Conservation (phyloP, 78 protist genomes). For the Chrysochromulina parva region DNA sequence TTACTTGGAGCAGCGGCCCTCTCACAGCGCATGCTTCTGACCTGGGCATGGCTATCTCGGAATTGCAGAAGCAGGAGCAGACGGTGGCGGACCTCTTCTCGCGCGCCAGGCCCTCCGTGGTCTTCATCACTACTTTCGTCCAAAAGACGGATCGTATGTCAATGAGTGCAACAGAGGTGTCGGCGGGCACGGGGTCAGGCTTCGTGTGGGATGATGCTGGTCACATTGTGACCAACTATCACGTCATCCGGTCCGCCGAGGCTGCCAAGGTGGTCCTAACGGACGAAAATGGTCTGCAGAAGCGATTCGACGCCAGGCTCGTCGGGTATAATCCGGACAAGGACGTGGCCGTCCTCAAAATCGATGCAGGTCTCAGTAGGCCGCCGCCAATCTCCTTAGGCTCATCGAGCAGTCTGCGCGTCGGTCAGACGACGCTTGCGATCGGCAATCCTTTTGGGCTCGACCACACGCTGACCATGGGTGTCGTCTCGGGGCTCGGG, state of each 20-base stretch:
- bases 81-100: background rate
- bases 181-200: background rate
- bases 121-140: background rate
- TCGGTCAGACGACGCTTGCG: slow-evolving; percentile 11
- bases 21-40: background rate
- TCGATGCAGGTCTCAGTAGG: background rate
- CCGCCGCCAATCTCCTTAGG: background rate
- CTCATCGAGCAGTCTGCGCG: background rate
- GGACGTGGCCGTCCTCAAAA: slow-evolving; percentile 42
- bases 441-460: slow-evolving; percentile 43
- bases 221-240: slow-evolving; percentile 7
- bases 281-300: background rate
- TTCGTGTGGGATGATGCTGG: background rate
- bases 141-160: background rate
- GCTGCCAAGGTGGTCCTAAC: slow-evolving; percentile 1
- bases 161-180: background rate
- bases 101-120: background rate
- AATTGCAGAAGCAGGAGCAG: background rate
- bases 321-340: slow-evolving; percentile 45
- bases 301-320: background rate
- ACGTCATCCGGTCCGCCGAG: slow-evolving; percentile 17
- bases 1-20: no score
- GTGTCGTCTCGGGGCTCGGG: slow-evolving; percentile 43
- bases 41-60: background rate
- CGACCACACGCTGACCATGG: slow-evolving; percentile 43